Evolutionary conservation across 2,329 filamentous ascomycete species (phyloP), one percentile per base, ranked within the genome.

Genomic region (Waltergamsia citrina): DNA sequence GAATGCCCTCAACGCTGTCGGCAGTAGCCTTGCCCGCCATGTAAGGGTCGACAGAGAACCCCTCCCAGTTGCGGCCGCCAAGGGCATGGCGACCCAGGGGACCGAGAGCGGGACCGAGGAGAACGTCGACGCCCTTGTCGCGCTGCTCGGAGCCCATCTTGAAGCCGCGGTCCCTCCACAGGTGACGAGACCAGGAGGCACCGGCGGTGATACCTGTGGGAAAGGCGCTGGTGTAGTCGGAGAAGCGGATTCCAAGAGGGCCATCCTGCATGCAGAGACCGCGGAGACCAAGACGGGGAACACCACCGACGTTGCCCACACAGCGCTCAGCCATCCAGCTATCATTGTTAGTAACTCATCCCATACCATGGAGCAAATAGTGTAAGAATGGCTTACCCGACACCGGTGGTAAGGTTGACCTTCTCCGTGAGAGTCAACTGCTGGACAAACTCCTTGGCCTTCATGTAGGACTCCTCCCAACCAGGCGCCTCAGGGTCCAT

Each of bases 391-490:
- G 61, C 77, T 56, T 61, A 90, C 74, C 87, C 87, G 42, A 82
- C 74, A 55, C 90, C 90, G 1, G 88, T 95, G 3, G 90, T 96
- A 43, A 98, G 56, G 56, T 96, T 96, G 57, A 96, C 86, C 63
- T 94, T 95, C 57, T 95, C 88, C 9, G 78, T 52, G 23, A 94
- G 67, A 1, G 86, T 94, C 59, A 94, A 61, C 52, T 87, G 78
- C 8, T 81, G 81, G 29, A 95, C 86, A 48, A 94, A 90, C 3
- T 69, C 74, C 44, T 74, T 76, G 2, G 88, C 88, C 55, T 82
- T 79, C 15, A 60, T 62, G 46, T 94, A 88, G 25, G 86, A 85
- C 6, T 76, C 71, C 35, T 73, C 69, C 87, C 87, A 94, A 40
- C 71, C 73, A 29, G 72, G 63, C 9, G 82, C 83, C 6, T 73